Conservation (phyloP, 2,329 filamentous ascomycete genomes). For the Claviceps digitariae region DNA sequence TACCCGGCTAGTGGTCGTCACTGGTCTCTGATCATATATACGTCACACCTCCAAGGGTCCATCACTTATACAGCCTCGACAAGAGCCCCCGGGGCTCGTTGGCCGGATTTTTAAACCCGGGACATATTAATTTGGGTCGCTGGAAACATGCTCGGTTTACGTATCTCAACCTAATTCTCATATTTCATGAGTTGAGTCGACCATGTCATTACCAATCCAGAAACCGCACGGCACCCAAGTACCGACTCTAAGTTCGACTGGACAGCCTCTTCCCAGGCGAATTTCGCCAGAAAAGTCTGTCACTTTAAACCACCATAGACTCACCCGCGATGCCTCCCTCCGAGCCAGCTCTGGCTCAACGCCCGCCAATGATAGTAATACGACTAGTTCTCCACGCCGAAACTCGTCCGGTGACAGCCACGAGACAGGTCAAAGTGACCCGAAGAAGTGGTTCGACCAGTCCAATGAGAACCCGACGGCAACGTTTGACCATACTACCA, state of each 20-base stretch:
- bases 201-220: constrained; percentile 18
- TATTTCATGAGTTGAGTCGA: constrained; percentile 3
- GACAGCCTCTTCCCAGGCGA: constrained; percentile 31
- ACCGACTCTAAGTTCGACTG: constrained; percentile 14
- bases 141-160: not conserved
- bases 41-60: not conserved
- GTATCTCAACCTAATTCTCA: not conserved
- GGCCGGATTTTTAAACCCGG: not conserved
- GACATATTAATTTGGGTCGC: constrained; percentile 2
- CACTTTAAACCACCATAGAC: constrained; percentile 31
- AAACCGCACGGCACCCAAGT: constrained; percentile 14
- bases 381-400: constrained; percentile 14
- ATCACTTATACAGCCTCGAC: not conserved
- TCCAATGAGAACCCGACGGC: constrained; percentile 36
- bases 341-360: constrained; percentile 15
- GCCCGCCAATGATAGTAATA: constrained; percentile 8
- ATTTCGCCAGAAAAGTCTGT: constrained; percentile 31
- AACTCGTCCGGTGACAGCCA: constrained; percentile 38
- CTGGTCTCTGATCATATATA: not conserved
- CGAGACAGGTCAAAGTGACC: constrained; percentile 34
- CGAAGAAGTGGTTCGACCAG: constrained; percentile 40
- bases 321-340: constrained; percentile 28
- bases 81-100: not conserved
- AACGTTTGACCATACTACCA: constrained; percentile 26
- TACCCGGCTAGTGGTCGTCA: not conserved